These are phyloP conservation scores for Globisporangium alternatum DNA, from an alignment of 352 stramenopile species.

Conservation along the genomic window DNA sequence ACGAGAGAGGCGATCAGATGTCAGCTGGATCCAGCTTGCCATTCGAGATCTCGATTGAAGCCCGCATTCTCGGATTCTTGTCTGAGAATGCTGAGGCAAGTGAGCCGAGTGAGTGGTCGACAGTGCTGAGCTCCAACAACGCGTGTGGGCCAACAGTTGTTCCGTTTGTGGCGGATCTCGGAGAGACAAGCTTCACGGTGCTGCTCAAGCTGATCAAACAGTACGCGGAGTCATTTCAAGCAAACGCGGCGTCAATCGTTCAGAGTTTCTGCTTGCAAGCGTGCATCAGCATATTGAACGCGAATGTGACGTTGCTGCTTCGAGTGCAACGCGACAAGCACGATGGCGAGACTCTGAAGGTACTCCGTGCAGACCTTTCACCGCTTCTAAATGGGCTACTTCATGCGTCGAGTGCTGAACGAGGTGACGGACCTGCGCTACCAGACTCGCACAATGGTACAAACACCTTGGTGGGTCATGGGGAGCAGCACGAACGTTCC, in stretches of 20 bases:
- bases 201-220: slow-evolving; percentile 30
- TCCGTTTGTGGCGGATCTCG: slow-evolving; percentile 45
- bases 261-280: slow-evolving; percentile 39
- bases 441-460: neutral
- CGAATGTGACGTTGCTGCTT: slow-evolving; percentile 33
- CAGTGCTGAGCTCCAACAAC: neutral
- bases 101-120: slow-evolving; percentile 15
- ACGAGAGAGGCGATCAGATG: neutral
- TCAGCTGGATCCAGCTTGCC: neutral
- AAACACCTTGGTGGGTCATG: neutral
- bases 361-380: slow-evolving; percentile 25
- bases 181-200: slow-evolving; percentile 28
- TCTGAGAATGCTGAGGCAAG: slow-evolving; percentile 39
- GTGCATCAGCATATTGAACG: slow-evolving; percentile 40
- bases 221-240: slow-evolving; percentile 34
- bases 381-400: slow-evolving; percentile 34
- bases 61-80: slow-evolving; percentile 36
- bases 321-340: slow-evolving; percentile 10
- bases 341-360: slow-evolving; percentile 15
- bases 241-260: slow-evolving; percentile 11
- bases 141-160: slow-evolving; percentile 9
- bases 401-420: slow-evolving; percentile 21
- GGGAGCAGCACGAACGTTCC: slow-evolving; percentile 15
- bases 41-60: slow-evolving; percentile 16
- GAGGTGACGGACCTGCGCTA: neutral